Percentiles rank a stretch among this genome's conserved stretches.
These are phyloP conservation scores for Stephania japonica DNA, from an alignment of 164 flowering plant species.

Conservation along the genomic window DNA sequence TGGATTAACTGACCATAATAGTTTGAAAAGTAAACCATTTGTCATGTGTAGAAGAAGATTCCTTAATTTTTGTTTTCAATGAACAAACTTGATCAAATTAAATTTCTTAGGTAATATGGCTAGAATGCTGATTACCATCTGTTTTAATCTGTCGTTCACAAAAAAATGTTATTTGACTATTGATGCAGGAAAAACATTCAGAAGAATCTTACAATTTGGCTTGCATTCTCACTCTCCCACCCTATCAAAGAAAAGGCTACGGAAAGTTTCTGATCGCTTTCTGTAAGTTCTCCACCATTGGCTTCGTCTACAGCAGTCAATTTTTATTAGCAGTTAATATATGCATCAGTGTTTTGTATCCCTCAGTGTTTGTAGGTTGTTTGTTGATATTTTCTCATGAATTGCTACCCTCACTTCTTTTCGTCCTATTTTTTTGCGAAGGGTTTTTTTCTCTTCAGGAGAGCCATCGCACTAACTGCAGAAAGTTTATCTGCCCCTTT, in stretches of 20 bases:
- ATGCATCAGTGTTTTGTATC: not conserved
- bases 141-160: not conserved
- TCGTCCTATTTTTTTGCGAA: too few relatives aligned
- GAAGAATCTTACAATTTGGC: conserved; percentile 97
- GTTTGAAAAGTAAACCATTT: not conserved
- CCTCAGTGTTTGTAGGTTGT: not conserved
- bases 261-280: conserved; percentile 96
- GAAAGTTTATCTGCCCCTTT: too few relatives aligned
- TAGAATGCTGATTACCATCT: not conserved
- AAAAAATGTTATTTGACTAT: not conserved
- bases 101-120: not conserved
- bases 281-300: conserved; percentile 47
- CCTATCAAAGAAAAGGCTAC: conserved; percentile 98
- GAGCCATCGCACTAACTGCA: too few relatives aligned
- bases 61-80: not conserved
- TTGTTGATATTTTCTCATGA: not conserved
- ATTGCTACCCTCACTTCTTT: not conserved
- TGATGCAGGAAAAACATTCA: conserved; percentile 91
- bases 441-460: too few relatives aligned
- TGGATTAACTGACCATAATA: not conserved
- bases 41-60: not conserved
- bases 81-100: too few relatives aligned
- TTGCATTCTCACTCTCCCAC: conserved; percentile 97
- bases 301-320: not conserved
- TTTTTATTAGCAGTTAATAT: not conserved